phyloP scores from a whole-genome alignment of 2,329 filamentous ascomycete genomes.

The Xylaria sp. region DNA sequence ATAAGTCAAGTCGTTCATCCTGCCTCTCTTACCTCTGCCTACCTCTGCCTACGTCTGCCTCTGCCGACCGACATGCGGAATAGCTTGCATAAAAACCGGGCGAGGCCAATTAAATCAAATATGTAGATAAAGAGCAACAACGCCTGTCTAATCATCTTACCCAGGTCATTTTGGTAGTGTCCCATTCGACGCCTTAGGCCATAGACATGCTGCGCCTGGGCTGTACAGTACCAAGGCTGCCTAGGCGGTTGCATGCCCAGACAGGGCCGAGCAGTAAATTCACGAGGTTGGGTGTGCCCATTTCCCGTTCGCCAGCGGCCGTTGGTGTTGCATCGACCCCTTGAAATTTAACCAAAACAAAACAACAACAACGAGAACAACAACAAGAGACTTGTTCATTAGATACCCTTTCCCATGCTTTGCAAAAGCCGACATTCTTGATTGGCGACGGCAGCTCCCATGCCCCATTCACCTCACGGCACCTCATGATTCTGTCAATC shows the following conservation, averaged over 20 bases:
- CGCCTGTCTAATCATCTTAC: too few relatives aligned
- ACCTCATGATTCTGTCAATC: background rate
- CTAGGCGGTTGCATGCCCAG: too few relatives aligned
- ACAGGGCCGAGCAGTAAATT: background rate
- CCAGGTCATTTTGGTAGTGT: too few relatives aligned
- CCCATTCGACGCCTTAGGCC: background rate
- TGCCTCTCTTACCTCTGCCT: too few relatives aligned
- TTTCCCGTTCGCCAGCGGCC: background rate
- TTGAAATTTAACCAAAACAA: background rate
- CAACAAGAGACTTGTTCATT: too few relatives aligned
- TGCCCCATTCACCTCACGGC: background rate
- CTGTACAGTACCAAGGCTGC: too few relatives aligned
- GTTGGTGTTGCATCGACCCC: slow-evolving; percentile 8
- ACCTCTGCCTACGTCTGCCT: background rate
- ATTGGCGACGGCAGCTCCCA: background rate
- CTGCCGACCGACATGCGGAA: background rate
- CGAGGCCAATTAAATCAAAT: background rate
- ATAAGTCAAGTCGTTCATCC: too few relatives aligned
- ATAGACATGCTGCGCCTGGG: too few relatives aligned
- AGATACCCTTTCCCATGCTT: background rate
- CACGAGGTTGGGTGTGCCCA: slow-evolving; percentile 11
- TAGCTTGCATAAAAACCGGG: background rate
- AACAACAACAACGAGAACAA: slow-evolving; percentile 3
- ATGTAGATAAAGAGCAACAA: background rate
- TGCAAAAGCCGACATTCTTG: background rate